phyloP scores from a whole-genome alignment of 2,329 filamentous ascomycete genomes.

The Fusarium citri region DNA sequence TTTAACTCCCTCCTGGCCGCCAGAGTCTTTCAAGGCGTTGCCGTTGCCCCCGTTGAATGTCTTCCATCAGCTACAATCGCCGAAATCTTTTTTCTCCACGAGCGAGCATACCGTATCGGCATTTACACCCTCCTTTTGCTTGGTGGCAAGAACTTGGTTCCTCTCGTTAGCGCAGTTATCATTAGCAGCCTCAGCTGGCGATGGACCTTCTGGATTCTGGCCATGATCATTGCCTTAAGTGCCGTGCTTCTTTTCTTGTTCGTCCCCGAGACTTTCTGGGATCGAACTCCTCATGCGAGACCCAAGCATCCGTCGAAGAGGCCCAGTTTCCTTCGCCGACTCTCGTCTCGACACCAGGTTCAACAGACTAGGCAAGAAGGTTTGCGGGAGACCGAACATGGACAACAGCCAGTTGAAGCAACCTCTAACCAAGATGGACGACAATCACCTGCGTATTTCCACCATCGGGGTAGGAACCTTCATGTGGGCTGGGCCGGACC shows the following conservation, averaged over 20 bases:
- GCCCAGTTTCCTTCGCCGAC: conserved; percentile 60
- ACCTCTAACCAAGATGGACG: conserved; percentile 43
- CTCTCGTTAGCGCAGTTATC: conserved; percentile 85
- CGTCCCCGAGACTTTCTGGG: conserved; percentile 96
- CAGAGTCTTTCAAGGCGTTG: conserved; percentile 86
- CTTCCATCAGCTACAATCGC: conserved; percentile 93
- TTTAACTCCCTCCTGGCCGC: conserved; percentile 84
- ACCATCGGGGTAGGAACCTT: conserved; percentile 50
- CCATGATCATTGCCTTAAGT: conserved; percentile 80
- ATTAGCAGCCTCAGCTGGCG: conserved; percentile 84
- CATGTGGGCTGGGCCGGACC: conserved; percentile 68
- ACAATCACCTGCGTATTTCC: conserved; percentile 4
- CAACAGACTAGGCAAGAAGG: conserved; percentile 12
- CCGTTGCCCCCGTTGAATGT: conserved; percentile 91
- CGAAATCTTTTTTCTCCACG: conserved; percentile 96
- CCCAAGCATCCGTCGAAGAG: conserved; percentile 50
- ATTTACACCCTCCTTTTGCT: conserved; percentile 92
- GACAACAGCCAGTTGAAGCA: conserved; percentile 66
- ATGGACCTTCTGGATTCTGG: conserved; percentile 92
- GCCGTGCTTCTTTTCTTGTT: conserved; percentile 84
- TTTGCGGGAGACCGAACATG: conserved; percentile 32
- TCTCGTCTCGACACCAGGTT: conserved; percentile 57
- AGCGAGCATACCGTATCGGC: conserved; percentile 90
- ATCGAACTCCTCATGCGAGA: conserved; percentile 73
- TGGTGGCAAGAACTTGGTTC: conserved; percentile 91